phyloP scores from a whole-genome alignment of 495 filamentous ascomycete genomes.

The Neurospora pannonica region DNA sequence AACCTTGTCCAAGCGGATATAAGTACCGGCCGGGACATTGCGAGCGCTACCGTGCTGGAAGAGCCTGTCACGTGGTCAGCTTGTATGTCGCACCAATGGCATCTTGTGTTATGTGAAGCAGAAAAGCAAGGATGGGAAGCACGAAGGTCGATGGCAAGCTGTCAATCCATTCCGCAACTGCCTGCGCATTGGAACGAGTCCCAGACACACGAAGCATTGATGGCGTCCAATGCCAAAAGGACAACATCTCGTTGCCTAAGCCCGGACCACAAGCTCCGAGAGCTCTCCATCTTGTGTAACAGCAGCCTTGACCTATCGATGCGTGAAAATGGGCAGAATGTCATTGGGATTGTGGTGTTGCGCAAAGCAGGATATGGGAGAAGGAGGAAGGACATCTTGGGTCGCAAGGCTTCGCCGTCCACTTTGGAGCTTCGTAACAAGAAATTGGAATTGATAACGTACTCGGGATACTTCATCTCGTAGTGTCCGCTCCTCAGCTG shows the following conservation, averaged over 20 bases:
- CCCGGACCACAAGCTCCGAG: background rate
- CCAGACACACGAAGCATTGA: background rate
- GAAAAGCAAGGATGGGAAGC: background rate
- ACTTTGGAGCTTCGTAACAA: background rate
- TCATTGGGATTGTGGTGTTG: background rate
- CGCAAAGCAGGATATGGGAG: background rate
- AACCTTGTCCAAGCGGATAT: slow-evolving; percentile 33
- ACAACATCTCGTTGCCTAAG: background rate
- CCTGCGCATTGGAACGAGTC: background rate
- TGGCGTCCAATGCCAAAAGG: background rate
- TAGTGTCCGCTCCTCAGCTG: slow-evolving; percentile 18
- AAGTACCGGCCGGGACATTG: slow-evolving; percentile 38
- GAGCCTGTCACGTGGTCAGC: slow-evolving; percentile 29
- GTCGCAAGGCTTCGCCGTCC: background rate
- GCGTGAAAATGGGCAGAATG: background rate
- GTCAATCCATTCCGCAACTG: background rate
- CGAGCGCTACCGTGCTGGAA: slow-evolving; percentile 31
- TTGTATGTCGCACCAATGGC: slow-evolving; percentile 6
- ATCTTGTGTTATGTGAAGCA: background rate
- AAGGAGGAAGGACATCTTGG: background rate
- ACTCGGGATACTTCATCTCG: slow-evolving; percentile 41
- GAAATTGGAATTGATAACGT: slow-evolving; percentile 15
- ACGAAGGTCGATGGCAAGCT: background rate
- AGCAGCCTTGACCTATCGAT: background rate
- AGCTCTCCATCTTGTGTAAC: background rate